phyloP scores from a whole-genome alignment of 2,329 filamentous ascomycete genomes.

The Trichoderma endophyticum region DNA sequence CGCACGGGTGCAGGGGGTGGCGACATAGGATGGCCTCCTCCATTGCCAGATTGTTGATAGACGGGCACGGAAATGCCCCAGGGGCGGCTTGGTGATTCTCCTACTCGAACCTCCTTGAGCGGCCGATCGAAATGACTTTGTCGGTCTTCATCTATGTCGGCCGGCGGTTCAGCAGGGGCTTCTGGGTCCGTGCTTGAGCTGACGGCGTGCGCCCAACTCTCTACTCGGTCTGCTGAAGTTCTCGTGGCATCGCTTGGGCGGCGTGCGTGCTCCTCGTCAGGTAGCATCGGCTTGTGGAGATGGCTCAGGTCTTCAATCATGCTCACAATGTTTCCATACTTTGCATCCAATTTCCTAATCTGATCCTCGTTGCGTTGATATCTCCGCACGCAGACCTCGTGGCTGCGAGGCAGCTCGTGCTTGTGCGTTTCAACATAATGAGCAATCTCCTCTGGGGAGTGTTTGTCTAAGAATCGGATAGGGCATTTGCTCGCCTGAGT shows the following conservation, averaged over 20 bases:
- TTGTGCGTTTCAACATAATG: constrained; percentile 94
- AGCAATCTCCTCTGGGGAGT: constrained; percentile 89
- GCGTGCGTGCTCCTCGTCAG: constrained; percentile 49
- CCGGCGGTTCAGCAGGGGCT: constrained; percentile 33
- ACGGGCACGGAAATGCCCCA: constrained; percentile 86
- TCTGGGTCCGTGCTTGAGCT: constrained; percentile 48
- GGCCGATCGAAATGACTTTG: constrained; percentile 77
- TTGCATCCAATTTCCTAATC: constrained; percentile 84
- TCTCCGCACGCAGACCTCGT: constrained; percentile 85
- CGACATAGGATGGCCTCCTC: constrained; percentile 45
- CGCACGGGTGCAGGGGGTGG: constrained; percentile 57
- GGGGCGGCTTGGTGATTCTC: constrained; percentile 86
- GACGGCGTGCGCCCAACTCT: constrained; percentile 81
- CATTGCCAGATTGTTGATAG: constrained; percentile 41
- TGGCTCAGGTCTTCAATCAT: constrained; percentile 91
- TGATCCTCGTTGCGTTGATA: constrained; percentile 86
- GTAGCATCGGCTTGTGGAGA: constrained; percentile 84
- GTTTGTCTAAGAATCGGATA: constrained; percentile 87
- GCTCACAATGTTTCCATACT: constrained; percentile 86
- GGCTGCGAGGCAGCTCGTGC: constrained; percentile 88
- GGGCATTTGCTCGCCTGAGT: constrained; percentile 69
- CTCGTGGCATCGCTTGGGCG: constrained; percentile 45
- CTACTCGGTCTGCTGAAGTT: constrained; percentile 67
- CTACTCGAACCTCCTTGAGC: constrained; percentile 84
- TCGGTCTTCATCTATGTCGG: constrained; percentile 51